phyloP scores from a whole-genome alignment of 208 protist species.

The Leishmania arabica region DNA sequence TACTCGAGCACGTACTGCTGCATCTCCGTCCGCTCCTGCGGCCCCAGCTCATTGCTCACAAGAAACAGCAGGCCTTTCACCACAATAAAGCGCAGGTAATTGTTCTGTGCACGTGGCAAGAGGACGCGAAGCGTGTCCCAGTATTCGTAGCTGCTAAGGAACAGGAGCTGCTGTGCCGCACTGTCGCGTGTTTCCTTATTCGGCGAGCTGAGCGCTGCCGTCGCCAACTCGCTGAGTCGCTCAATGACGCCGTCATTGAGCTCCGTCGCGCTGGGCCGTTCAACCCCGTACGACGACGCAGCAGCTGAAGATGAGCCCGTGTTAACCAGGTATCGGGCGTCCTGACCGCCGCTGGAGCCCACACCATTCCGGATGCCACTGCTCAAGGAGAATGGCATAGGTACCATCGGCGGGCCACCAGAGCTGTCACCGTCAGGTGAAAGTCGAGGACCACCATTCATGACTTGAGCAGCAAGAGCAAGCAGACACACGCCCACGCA shows the following conservation, averaged over 20 bases:
- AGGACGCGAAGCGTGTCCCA: constrained; percentile 71
- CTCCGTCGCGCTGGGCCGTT: constrained; percentile 5
- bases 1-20: constrained; percentile 69
- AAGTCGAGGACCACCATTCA: constrained; percentile 8
- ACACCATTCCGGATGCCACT: neutral
- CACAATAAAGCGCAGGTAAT: constrained; percentile 84
- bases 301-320: neutral
- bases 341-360: constrained; percentile 1
- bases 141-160: constrained; percentile 82
- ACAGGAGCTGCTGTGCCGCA: constrained; percentile 65
- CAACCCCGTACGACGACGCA: neutral
- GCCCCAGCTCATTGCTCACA: constrained; percentile 86
- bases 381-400: constrained; percentile 13
- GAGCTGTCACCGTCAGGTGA: neutral
- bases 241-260: constrained; percentile 30
- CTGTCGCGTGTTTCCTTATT: constrained; percentile 57
- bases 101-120: constrained; percentile 50
- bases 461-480: neutral
- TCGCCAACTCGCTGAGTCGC: constrained; percentile 38
- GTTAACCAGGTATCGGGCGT: neutral
- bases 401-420: constrained; percentile 5
- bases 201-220: constrained; percentile 55
- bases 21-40: constrained; percentile 74
- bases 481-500: neutral
- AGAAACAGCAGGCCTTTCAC: constrained; percentile 84